Conservation (phyloP, 1,284 basidiomycete genomes). For the Cryptococcus sp. region DNA sequence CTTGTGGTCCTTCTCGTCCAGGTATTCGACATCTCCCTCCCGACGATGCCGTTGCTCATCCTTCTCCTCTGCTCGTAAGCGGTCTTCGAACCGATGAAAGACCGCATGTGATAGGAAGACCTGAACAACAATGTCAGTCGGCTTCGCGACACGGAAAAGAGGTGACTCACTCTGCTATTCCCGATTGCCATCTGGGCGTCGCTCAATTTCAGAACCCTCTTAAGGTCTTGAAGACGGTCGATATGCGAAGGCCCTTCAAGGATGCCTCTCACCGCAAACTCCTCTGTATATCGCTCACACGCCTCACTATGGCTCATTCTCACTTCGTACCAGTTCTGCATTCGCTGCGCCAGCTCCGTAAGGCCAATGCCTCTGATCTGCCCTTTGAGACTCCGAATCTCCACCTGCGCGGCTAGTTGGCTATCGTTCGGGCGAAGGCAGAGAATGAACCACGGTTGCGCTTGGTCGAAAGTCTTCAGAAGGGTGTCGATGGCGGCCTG, state of each 20-base stretch:
- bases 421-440: constrained; percentile 94
- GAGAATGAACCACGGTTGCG: constrained; percentile 89
- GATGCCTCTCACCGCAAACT: constrained; percentile 53
- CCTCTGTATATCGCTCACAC: constrained; percentile 74
- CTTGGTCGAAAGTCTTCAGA: constrained; percentile 85
- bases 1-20: constrained; percentile 63
- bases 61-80: constrained; percentile 75
- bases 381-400: constrained; percentile 86
- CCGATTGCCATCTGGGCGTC: constrained; percentile 80
- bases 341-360: constrained; percentile 72
- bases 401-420: constrained; percentile 89
- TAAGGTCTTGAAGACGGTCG: constrained; percentile 53
- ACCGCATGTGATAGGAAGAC: constrained; percentile 85
- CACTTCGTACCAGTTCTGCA: constrained; percentile 70
- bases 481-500: constrained; percentile 77
- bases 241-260: constrained; percentile 49
- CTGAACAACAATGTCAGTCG: constrained; percentile 54
- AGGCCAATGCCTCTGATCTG: constrained; percentile 84
- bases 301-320: constrained; percentile 87
- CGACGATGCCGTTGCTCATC: constrained; percentile 77
- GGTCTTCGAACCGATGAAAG: constrained; percentile 89
- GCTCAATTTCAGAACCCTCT: constrained; percentile 65
- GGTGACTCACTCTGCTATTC: constrained; percentile 66
- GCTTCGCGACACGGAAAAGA: not conserved
- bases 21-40: constrained; percentile 56